Percentiles rank a stretch among this genome's conserved stretches.
These are phyloP conservation scores for Scheffersomyces insectosa DNA, from an alignment of 1,139 yeast genomes.

Conservation along the genomic window DNA sequence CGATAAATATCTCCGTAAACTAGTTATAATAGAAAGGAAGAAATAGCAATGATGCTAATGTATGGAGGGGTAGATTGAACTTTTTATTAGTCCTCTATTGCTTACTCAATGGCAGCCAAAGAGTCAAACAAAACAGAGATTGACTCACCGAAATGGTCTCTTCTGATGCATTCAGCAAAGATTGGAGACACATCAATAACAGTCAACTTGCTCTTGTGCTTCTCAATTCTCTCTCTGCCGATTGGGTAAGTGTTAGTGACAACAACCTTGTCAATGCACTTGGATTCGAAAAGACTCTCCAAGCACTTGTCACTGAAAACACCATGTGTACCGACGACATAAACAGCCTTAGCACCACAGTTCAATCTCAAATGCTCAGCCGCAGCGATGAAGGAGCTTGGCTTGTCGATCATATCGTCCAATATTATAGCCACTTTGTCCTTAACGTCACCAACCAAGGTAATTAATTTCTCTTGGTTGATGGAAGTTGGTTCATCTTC, in stretches of 20 bases:
- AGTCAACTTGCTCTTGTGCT: slow-evolving; percentile 61
- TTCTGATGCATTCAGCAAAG: slow-evolving; percentile 96
- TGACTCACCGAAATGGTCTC: slow-evolving; percentile 97
- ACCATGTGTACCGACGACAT: slow-evolving; percentile 94
- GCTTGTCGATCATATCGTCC: slow-evolving; percentile 97
- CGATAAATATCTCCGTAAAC: slow-evolving; percentile 1
- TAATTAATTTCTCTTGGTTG: slow-evolving; percentile 83
- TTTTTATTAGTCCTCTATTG: slow-evolving; percentile 1
- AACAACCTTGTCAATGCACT: slow-evolving; percentile 82
- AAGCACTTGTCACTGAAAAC: slow-evolving; percentile 85
- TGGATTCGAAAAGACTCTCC: slow-evolving; percentile 73
- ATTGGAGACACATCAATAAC: slow-evolving; percentile 93
- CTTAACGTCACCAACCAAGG: slow-evolving; percentile 94
- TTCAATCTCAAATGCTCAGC: slow-evolving; percentile 94
- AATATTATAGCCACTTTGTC: slow-evolving; percentile 88
- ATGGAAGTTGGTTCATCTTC: slow-evolving; percentile 76
- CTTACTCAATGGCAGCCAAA: slow-evolving; percentile 60
- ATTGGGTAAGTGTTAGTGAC: slow-evolving; percentile 97
- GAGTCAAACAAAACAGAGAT: slow-evolving; percentile 91
- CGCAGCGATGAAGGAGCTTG: slow-evolving; percentile 91
- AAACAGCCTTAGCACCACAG: slow-evolving; percentile 92
- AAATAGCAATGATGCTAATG: background rate
- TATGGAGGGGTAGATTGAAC: background rate
- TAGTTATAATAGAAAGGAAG: background rate
- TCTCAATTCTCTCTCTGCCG: slow-evolving; percentile 55